Percentiles rank a stretch among this genome's conserved stretches.
phyloP scores from a whole-genome alignment of 306 rosid species.

The Prunus campanulata region DNA sequence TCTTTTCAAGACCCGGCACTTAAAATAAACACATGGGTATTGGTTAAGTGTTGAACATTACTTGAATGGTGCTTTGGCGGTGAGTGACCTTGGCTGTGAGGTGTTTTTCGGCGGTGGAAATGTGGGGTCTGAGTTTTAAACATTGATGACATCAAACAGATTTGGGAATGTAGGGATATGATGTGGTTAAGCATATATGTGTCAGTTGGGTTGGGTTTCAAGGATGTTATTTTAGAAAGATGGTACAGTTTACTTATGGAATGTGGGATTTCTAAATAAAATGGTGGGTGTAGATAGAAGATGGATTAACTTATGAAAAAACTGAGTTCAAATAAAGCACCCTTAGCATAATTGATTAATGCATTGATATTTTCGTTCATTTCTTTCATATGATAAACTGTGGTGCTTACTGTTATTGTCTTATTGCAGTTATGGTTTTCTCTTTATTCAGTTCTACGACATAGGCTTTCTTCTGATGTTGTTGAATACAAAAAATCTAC shows the following conservation, averaged over 20 bases:
- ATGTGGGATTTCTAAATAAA: not conserved
- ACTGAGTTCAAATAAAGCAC: not conserved
- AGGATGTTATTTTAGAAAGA: not conserved
- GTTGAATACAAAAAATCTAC: slow-evolving; percentile 27
- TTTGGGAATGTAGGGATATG: no score
- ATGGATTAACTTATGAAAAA: not conserved
- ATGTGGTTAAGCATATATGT: no score
- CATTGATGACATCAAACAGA: no score
- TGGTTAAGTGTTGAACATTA: no score
- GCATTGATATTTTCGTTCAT: not conserved
- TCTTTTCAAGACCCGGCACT: no score
- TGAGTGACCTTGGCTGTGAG: no score
- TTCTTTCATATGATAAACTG: no score
- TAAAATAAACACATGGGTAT: no score
- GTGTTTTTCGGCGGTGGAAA: no score
- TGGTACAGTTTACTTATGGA: not conserved
- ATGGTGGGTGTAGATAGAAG: not conserved
- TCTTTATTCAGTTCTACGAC: slow-evolving; percentile 58
- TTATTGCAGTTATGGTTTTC: slow-evolving; percentile 88
- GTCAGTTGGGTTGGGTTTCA: not conserved
- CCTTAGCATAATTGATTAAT: not conserved
- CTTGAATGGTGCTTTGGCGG: no score
- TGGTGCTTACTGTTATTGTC: not conserved
- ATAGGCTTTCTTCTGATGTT: slow-evolving; percentile 28
- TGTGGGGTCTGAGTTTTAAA: no score